Evolutionary conservation across 805 yeast species (phyloP).

Genomic region (Yarrowia osloensis): DNA sequence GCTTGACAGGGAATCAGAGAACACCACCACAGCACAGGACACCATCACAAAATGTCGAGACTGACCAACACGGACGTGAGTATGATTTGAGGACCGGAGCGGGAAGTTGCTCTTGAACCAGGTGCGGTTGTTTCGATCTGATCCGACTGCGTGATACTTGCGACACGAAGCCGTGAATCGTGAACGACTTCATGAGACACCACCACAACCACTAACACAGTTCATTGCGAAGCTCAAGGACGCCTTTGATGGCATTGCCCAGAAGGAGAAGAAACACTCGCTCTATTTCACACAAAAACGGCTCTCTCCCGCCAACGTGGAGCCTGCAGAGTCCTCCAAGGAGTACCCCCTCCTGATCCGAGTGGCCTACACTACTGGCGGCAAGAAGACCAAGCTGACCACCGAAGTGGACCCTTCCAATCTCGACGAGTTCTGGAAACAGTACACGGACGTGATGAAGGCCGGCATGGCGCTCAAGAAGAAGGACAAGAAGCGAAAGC

Average conservation of each 20-base stretch:
- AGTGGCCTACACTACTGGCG: slow-evolving; percentile 18
- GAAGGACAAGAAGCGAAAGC: slow-evolving; percentile 30
- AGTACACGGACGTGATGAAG: slow-evolving; percentile 28
- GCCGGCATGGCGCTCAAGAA: slow-evolving; percentile 13
- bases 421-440: slow-evolving; percentile 18
- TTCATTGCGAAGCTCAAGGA: not conserved
- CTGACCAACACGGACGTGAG: slow-evolving; percentile 22
- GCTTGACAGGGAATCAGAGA: not conserved
- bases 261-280: slow-evolving; percentile 25
- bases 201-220: slow-evolving; percentile 2
- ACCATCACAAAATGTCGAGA: slow-evolving; percentile 14
- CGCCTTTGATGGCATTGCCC: not conserved
- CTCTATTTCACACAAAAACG: slow-evolving; percentile 26
- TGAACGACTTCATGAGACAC: not conserved
- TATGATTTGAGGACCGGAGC: not conserved
- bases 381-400: slow-evolving; percentile 28
- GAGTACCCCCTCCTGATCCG: slow-evolving; percentile 25
- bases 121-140: too few species aligned
- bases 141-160: not conserved
- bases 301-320: slow-evolving; percentile 8
- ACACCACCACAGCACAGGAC: not conserved
- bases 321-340: not conserved
- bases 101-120: too few species aligned
- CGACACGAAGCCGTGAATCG: not conserved
- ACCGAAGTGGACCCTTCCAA: slow-evolving; percentile 25